Evolutionary conservation across 192 early-diverging fungal species (phyloP), one percentile per base, ranked within the genome.

Genomic region (Obelidium mucronatum): DNA sequence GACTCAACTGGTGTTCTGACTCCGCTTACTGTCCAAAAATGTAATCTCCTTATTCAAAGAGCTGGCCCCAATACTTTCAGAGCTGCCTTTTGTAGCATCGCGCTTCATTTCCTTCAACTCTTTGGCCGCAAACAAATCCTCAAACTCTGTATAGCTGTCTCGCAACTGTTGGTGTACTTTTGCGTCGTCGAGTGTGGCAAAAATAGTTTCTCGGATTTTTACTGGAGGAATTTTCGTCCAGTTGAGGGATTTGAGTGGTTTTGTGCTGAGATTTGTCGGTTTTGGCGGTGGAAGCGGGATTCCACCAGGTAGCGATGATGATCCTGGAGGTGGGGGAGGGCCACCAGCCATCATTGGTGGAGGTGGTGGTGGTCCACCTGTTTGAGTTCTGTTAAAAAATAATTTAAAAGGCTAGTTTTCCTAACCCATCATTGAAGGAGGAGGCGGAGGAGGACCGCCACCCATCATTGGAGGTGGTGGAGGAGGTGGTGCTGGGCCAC

Each of bases 211-310:
- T 39, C 75, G 81, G 55, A 79, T 79, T 59, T 86, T 86, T 17
- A 71, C 33, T 1, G 79, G 80, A 19, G 85, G 77, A n/a, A 88
- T 67, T 74, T 88, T 88, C 2, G 85, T 84, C 86, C 86, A 88
- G 73, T 88, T 88, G 73, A 88, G 82, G 0, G 84, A 82, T 67
- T 86, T 86, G 42, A 88, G 77, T 33, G 84, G 84, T 61, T 88
- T 88, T n/a, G 79, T 78, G 2, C 76, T 68, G 37, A 88, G 44
- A 53, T 88, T 88, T 3, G 76, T 77, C 13, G 77, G 68, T 54
- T 88, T 88, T 4, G 80, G 61, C 0, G 74, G 73, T 15, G 79
- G 78, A 8, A 35, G 66, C 28, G 75, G 60, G 26, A 72, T 54
- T 3, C 67, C 66, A 24, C 67, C 35, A 24, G 39, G 8, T 15